Evolutionary conservation across 2,329 filamentous ascomycete genomes (phyloP).

Genomic region (Arthroderma sp.): DNA sequence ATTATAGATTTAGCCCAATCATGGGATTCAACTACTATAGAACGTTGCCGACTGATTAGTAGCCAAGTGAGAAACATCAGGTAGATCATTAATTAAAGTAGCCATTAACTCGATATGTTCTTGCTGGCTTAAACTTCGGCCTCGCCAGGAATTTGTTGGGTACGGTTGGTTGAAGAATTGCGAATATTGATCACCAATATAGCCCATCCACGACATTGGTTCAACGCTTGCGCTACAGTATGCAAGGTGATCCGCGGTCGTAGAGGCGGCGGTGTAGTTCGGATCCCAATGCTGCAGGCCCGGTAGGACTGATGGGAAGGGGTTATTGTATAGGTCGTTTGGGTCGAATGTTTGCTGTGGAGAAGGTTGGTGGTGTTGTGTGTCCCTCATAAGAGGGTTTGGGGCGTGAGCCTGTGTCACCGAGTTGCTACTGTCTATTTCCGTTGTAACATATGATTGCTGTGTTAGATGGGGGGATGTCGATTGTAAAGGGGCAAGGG

Average conservation of each 20-base stretch:
- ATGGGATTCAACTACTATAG: conserved; percentile 18
- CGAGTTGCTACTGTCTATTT: too few species aligned
- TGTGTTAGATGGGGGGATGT: too few species aligned
- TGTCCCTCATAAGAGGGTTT: too few species aligned
- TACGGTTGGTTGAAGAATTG: conserved; percentile 35
- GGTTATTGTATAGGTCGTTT: conserved; percentile 24
- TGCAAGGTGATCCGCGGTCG: conserved; percentile 23
- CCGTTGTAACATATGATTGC: too few species aligned
- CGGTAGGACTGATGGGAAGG: conserved; percentile 27
- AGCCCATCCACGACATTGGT: conserved; percentile 30
- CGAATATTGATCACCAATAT: conserved; percentile 32
- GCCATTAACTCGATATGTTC: conserved; percentile 77
- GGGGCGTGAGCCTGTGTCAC: too few species aligned
- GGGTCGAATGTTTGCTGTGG: conserved; percentile 19
- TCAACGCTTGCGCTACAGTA: conserved; percentile 23
- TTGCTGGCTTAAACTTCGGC: conserved; percentile 60
- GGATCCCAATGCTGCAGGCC: conserved; percentile 31
- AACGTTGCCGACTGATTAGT: conserved; percentile 29
- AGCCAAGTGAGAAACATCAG: conserved; percentile 29
- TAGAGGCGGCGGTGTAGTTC: conserved; percentile 26
- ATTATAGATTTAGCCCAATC: background rate
- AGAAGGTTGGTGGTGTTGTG: too few species aligned
- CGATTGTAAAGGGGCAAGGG: too few species aligned
- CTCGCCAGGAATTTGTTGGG: conserved; percentile 37
- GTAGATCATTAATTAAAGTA: conserved; percentile 51